Evolutionary conservation across 345 rosid species (phyloP).

Genomic region (Heritiera littoralis): DNA sequence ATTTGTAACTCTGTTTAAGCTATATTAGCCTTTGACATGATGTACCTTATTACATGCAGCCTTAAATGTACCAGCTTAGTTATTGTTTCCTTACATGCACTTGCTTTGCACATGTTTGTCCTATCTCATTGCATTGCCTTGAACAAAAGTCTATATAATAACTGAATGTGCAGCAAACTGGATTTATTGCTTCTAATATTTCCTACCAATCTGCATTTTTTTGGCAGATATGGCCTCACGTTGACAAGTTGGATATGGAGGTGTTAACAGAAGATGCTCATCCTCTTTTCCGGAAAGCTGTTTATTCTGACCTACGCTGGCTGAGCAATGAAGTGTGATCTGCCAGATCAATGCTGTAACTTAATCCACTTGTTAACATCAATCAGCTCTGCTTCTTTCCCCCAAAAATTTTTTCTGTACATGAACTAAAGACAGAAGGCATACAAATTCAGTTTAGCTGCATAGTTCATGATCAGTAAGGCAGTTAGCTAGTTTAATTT

Average conservation of each 20-base stretch:
- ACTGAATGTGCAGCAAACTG: not conserved
- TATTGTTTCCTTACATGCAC: no score
- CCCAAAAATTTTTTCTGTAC: not conserved
- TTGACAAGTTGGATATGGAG: conserved; percentile 74
- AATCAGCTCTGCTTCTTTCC: not conserved
- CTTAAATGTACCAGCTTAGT: no score
- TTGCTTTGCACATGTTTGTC: not conserved
- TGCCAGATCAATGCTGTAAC: not conserved
- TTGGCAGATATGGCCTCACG: conserved; percentile 78
- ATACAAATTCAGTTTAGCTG: not conserved
- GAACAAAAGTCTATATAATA: not conserved
- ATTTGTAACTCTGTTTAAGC: not conserved
- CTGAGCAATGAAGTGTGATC: conserved; percentile 27
- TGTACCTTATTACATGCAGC: conserved; percentile 22
- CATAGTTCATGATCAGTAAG: not conserved
- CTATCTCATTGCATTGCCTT: conserved; percentile 6
- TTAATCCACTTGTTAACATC: conserved; percentile 6
- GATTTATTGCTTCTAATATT: conserved; percentile 10
- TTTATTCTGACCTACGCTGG: conserved; percentile 61
- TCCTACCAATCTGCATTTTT: not conserved
- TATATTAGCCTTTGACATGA: not conserved
- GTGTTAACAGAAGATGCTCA: conserved; percentile 64
- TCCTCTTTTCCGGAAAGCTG: conserved; percentile 73
- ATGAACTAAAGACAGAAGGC: not conserved
- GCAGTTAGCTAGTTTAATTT: not conserved